These are phyloP conservation scores for Entophlyctis luteolus DNA, from an alignment of 192 early-diverging fungal species.

Conservation along the genomic window DNA sequence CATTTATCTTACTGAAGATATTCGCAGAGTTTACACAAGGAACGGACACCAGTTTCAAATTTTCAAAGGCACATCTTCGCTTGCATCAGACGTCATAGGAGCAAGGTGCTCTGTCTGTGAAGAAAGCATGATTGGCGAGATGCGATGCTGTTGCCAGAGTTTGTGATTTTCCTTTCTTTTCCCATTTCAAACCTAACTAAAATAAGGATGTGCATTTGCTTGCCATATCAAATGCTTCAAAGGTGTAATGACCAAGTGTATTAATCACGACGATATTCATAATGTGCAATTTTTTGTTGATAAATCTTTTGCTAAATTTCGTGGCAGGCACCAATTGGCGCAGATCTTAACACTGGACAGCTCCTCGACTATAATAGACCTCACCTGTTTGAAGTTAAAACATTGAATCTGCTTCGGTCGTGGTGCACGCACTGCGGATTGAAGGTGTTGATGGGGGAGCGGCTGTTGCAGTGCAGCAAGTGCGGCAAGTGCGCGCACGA, in stretches of 20 bases:
- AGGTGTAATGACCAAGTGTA: conserved; percentile 87
- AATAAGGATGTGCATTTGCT: conserved; percentile 13
- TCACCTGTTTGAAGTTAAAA: conserved; percentile 75
- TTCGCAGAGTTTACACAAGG: conserved; percentile 12
- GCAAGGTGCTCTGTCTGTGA: conserved; percentile 14
- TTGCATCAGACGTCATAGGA: conserved; percentile 16
- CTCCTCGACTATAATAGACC: conserved; percentile 87
- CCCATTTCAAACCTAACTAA: background rate
- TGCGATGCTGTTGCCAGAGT: conserved; percentile 21
- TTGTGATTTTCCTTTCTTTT: background rate
- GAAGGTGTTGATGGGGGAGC: conserved; percentile 44
- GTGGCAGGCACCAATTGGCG: conserved; percentile 35
- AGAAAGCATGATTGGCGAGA: conserved; percentile 19
- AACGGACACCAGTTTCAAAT: conserved; percentile 25
- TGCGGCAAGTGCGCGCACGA: conserved; percentile 39
- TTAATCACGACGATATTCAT: conserved; percentile 46
- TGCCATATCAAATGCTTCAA: conserved; percentile 77
- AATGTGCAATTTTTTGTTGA: conserved; percentile 11
- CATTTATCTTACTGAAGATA: conserved; percentile 15
- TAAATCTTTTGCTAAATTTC: background rate
- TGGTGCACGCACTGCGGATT: conserved; percentile 98
- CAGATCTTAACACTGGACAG: conserved; percentile 65
- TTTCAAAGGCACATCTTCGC: background rate
- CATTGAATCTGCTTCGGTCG: conserved; percentile 79
- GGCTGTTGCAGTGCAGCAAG: conserved; percentile 38